These are phyloP conservation scores for Ilyonectria robusta DNA, from an alignment of 2,329 filamentous ascomycete species.

Conservation along the genomic window DNA sequence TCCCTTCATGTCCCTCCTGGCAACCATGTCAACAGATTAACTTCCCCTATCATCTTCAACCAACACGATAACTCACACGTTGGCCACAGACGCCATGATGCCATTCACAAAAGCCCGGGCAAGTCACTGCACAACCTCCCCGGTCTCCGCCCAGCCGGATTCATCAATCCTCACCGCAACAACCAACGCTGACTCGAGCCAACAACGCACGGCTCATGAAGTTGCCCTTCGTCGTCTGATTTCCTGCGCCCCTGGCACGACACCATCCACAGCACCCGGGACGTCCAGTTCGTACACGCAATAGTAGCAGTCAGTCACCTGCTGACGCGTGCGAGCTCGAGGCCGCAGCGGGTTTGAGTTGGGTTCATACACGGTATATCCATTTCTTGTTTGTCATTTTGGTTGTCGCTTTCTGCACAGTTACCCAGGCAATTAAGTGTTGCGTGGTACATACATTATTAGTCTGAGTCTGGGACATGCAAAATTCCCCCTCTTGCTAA, in stretches of 20 bases:
- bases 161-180: neutral
- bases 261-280: neutral
- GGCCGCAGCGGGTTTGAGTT: too few relatives aligned
- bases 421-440: conserved; percentile 19
- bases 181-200: neutral
- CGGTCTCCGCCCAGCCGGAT: too few relatives aligned
- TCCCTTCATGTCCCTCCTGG: neutral
- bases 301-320: neutral
- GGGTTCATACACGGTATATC: neutral
- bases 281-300: neutral
- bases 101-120: neutral
- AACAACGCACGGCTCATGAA: neutral
- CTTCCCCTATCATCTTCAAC: neutral
- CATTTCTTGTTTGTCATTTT: conserved; percentile 4
- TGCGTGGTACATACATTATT: conserved; percentile 26
- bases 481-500: conserved; percentile 14
- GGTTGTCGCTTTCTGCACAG: conserved; percentile 6
- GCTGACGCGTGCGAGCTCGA: neutral
- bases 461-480: conserved; percentile 14
- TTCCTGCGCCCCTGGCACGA: neutral
- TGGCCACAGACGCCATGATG: neutral
- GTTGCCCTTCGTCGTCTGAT: neutral
- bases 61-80: neutral
- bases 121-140: neutral
- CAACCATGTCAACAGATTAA: neutral